Conservation (phyloP, 106 monocot genomes). For the Apostasia shenzhenica region DNA sequence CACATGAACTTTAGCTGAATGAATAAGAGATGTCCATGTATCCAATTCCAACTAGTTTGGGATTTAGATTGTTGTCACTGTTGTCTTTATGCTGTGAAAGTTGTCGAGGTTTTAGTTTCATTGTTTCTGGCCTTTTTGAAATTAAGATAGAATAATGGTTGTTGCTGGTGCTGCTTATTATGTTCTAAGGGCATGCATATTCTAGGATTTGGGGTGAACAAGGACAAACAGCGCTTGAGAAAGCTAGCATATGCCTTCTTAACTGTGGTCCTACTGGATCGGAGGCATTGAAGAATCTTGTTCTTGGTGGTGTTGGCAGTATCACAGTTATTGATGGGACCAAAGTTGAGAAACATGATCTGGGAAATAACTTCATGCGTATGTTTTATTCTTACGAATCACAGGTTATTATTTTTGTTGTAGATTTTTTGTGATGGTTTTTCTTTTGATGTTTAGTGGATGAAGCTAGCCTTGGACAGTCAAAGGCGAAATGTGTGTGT, state of each 20-base stretch:
- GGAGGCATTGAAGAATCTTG: conserved; percentile 93
- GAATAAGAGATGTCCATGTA: background rate
- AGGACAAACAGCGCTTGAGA: conserved; percentile 84
- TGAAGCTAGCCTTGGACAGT: conserved; percentile 61
- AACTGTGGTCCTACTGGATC: conserved; percentile 95
- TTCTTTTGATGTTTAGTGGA: conserved; percentile 49
- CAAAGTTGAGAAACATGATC: conserved; percentile 69
- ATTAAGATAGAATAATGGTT: background rate
- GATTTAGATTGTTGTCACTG: too few species aligned
- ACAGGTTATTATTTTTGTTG: background rate
- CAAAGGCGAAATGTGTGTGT: conserved; percentile 91
- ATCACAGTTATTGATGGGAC: conserved; percentile 85
- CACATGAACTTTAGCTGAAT: background rate
- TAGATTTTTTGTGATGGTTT: conserved; percentile 5
- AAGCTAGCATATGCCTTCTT: conserved; percentile 83
- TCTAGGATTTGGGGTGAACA: conserved; percentile 98
- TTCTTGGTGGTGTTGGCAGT: conserved; percentile 92
- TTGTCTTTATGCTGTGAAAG: background rate
- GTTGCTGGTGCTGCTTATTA: background rate
- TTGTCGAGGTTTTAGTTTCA: background rate
- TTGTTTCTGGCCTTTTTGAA: background rate
- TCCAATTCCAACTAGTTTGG: background rate
- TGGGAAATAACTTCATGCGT: conserved; percentile 95
- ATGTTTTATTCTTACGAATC: conserved; percentile 25
- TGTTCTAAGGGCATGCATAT: conserved; percentile 3